Evolutionary conservation across 2,329 filamentous ascomycete species (phyloP).

Genomic region (Fusarium setosum): DNA sequence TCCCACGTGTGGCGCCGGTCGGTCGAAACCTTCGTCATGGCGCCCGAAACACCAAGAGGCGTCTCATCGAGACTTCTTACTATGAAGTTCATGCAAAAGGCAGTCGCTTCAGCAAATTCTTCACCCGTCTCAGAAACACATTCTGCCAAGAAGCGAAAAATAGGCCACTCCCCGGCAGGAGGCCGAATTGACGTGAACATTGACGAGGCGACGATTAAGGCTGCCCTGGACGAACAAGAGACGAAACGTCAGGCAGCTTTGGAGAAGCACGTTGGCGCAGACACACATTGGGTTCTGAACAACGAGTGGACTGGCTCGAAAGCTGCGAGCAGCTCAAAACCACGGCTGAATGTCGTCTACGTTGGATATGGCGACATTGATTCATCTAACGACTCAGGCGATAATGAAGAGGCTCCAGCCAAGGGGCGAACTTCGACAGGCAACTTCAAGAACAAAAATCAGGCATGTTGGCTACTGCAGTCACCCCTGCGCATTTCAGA

Average conservation of each 20-base stretch:
- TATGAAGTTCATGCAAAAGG: slow-evolving; percentile 98
- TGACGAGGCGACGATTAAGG: slow-evolving; percentile 70
- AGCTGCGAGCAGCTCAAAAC: slow-evolving; percentile 46
- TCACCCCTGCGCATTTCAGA: neutral
- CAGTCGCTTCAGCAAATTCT: slow-evolving; percentile 69
- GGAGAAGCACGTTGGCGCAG: slow-evolving; percentile 72
- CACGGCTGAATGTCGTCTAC: slow-evolving; percentile 68
- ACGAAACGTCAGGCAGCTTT: slow-evolving; percentile 70
- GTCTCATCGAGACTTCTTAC: slow-evolving; percentile 91
- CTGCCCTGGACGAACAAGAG: slow-evolving; percentile 75
- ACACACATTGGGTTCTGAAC: slow-evolving; percentile 81
- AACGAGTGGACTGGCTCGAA: slow-evolving; percentile 48
- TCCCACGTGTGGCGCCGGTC: neutral
- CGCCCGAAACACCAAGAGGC: slow-evolving; percentile 67
- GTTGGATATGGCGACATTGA: slow-evolving; percentile 65
- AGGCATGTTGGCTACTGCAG: slow-evolving; percentile 41
- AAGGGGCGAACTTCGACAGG: slow-evolving; percentile 52
- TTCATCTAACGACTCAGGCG: slow-evolving; percentile 49
- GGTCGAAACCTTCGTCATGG: slow-evolving; percentile 47
- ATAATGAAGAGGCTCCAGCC: slow-evolving; percentile 48
- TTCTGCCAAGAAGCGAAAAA: slow-evolving; percentile 73
- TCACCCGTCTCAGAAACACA: slow-evolving; percentile 62
- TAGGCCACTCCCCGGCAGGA: slow-evolving; percentile 51
- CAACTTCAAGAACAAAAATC: slow-evolving; percentile 42
- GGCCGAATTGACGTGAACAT: slow-evolving; percentile 52